Base-by-base conservation (phyloP, 768 basidiomycete genomes). In the Dentipellis fragilis region DNA sequence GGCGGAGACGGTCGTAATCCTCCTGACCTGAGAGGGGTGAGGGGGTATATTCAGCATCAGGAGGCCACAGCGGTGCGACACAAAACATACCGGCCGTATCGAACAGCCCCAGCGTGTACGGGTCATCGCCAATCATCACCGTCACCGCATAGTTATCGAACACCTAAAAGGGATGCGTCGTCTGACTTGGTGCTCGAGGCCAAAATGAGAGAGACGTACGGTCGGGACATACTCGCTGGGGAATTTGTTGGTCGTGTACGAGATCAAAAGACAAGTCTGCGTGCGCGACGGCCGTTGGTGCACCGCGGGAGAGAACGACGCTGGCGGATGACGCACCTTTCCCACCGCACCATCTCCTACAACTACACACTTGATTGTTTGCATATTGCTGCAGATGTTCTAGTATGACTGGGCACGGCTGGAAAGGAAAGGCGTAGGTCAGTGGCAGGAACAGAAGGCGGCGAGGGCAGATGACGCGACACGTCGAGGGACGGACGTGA, bases 101-200 rank as follows among this genome's bases (percentile, higher is more conserved):
- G 72, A 98, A 99, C 63, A 99, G 72, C 55, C 96, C 96, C 67
- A 99, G 75, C 61, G 96, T 98, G 72, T 98, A 98, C 53, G 96
- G 95, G 73, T 98, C 95, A 66, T 98, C 96, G 53, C 95, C 95
- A 73, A 99, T 98, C 96, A 99, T 98, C 57, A 99, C 96, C n/a
- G 95, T 98, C 59, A 98, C 96, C 59, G 96, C 96, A 74, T 94
- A 94, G 73, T 95, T 95, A 73, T 95, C 91, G 71, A 93, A 93
- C 57, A 93, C 87, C 89, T 91, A 72, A 54, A 42, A 42, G 47
- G 51, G 35, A 54, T 55, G 66, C 50, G 29, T 29, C 29, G 52
- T 56, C 50, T 62, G 46, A 62, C 58, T 37, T 58, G 12, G 22
- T 29, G 62, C 53, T 58, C 63, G 56, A 35, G 29, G 61, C 59